Evolutionary conservation across 352 stramenopile genomes (phyloP).

Genomic region (Blastocystis sp.): DNA sequence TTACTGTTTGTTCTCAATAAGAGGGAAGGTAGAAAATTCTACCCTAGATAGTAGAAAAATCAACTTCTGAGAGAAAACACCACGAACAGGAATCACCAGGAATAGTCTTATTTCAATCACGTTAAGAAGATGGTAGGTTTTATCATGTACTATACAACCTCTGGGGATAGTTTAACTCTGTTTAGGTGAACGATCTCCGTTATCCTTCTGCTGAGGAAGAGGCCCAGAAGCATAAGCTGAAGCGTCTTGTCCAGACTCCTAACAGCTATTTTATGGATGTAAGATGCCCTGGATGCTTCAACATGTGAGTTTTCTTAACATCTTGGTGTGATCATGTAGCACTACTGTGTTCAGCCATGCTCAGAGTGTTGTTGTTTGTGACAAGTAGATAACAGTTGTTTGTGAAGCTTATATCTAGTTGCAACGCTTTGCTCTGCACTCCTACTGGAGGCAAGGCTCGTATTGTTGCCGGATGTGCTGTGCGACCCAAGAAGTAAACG

Average conservation of each 20-base stretch:
- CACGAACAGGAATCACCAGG: constrained; percentile 15
- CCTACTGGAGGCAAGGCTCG: constrained; percentile 61
- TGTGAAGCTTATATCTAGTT: constrained; percentile 13
- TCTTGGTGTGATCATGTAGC: constrained; percentile 68
- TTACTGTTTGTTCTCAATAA: not conserved
- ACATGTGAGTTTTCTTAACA: constrained; percentile 80
- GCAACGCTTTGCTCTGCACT: constrained; percentile 61
- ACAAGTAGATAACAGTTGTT: constrained; percentile 18
- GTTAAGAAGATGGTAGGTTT: constrained; percentile 44
- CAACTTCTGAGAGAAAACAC: not conserved
- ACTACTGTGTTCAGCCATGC: constrained; percentile 98
- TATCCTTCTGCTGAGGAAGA: constrained; percentile 90
- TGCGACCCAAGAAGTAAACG: constrained; percentile 66
- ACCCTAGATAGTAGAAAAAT: not conserved
- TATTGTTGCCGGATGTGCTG: constrained; percentile 46
- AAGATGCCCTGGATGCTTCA: constrained; percentile 99
- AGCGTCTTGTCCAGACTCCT: constrained; percentile 95
- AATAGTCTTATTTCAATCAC: constrained; percentile 61
- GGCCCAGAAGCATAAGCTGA: constrained; percentile 97
- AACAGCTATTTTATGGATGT: constrained; percentile 99
- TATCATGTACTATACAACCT: not conserved
- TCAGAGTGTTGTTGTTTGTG: constrained; percentile 76
- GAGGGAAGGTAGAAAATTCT: not conserved
- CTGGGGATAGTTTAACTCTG: not conserved
- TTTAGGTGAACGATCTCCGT: constrained; percentile 84